Conservation (phyloP, 148 eudicot genomes). For the Camellia japonica region DNA sequence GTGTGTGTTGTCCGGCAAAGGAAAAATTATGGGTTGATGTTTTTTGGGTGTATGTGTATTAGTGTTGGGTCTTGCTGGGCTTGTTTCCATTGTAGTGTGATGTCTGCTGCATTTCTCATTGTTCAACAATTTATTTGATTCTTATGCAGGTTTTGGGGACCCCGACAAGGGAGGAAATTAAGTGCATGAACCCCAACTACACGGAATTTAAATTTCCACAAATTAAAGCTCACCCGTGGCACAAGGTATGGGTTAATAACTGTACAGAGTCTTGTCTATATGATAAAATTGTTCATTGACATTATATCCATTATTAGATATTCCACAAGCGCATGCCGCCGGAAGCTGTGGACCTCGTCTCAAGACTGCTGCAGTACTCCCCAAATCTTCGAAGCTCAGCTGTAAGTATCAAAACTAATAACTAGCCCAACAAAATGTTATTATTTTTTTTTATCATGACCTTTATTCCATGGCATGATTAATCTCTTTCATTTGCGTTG, state of each 20-base stretch:
- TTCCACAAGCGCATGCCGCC: slow-evolving; percentile 90
- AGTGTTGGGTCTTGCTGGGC: background rate
- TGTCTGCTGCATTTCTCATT: background rate
- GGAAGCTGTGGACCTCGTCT: slow-evolving; percentile 93
- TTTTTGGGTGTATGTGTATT: background rate
- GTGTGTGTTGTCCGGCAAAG: background rate
- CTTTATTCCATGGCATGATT: background rate
- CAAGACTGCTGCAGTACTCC: slow-evolving; percentile 87
- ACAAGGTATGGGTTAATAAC: slow-evolving; percentile 54
- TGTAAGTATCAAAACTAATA: slow-evolving; percentile 40
- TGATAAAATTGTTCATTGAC: slow-evolving; percentile 9
- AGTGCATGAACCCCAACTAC: slow-evolving; percentile 94
- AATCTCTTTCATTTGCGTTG: background rate
- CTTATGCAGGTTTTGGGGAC: slow-evolving; percentile 79
- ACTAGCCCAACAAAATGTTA: background rate
- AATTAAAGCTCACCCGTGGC: slow-evolving; percentile 97
- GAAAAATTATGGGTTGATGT: background rate
- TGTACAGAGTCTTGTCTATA: background rate
- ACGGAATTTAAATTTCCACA: slow-evolving; percentile 88
- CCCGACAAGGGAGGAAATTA: slow-evolving; percentile 91
- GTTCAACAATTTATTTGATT: background rate
- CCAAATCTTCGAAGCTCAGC: slow-evolving; percentile 81
- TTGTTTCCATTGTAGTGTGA: background rate
- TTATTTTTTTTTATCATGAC: background rate
- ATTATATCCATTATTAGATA: slow-evolving; percentile 42